Base-by-base conservation (phyloP, 78 protist genomes). In the Speleostelium caveatum region DNA sequence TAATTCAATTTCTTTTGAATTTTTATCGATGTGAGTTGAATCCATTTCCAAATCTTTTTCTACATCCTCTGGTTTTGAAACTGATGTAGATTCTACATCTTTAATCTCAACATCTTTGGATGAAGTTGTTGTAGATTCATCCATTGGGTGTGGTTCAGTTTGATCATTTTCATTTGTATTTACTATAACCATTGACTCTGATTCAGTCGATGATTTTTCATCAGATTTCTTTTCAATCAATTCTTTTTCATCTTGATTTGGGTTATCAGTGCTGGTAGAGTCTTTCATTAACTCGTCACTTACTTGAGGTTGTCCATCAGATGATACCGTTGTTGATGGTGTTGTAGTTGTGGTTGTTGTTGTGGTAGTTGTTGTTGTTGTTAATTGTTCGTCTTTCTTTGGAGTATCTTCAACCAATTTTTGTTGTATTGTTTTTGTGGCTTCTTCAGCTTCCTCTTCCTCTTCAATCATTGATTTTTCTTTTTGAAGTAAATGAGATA, bases 401-500 rank as follows among this genome's bases (percentile, higher is more conserved):
- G n/a, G n/a, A n/a, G n/a, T n/a, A n/a, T n/a, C n/a, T n/a, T n/a
- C n/a, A n/a, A n/a, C n/a, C n/a, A n/a, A n/a, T n/a, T n/a, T n/a
- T n/a, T n/a, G n/a, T n/a, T 7, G 55, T 38, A 7, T n/a, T n/a
- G n/a, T n/a, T n/a, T n/a, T n/a, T n/a, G n/a, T n/a, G n/a, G n/a
- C 63, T 1, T 88, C 94, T 12, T 39, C 68, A 42, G 38, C 51
- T 30, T 83, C 90, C 35, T 63, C 90, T 49, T 88, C 76, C 41
- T 74, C 87, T 17, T 32, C 59, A 30, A 49, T 63, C 2, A 24
- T 38, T 26, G 41, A 55, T 65, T 88, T 78, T 51, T 88, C 94
- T 65, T 75, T 73, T 75, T 83, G 91, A 28, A 83, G 35, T 16
- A 88, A 38, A 61, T 76, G 87, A 10, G 92, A 75, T 53, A 91